Evolutionary conservation across 345 rosid genomes (phyloP).

Genomic region (Citrus glauca): DNA sequence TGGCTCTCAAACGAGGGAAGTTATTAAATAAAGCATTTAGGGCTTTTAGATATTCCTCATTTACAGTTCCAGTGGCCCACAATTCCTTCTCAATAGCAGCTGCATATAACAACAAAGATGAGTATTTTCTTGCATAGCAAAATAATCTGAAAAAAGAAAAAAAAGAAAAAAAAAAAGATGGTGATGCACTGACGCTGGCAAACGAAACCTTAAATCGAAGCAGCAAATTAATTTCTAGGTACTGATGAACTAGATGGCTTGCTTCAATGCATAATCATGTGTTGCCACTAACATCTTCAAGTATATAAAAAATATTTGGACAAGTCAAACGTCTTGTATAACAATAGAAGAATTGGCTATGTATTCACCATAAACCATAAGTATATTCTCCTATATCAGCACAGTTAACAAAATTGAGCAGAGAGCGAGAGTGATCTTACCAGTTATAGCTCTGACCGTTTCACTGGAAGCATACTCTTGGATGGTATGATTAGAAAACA

Average conservation of each 20-base stretch:
- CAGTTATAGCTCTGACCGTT: constrained; percentile 98
- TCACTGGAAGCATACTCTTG: constrained; percentile 99
- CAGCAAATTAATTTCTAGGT: background rate
- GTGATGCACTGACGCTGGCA: background rate
- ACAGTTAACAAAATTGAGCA: background rate
- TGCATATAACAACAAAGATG: constrained; percentile 28
- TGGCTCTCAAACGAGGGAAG: constrained; percentile 97
- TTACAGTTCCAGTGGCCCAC: constrained; percentile 96
- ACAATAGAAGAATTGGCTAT: background rate
- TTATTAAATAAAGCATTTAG: constrained; percentile 85
- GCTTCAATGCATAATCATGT: background rate
- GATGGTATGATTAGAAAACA: constrained; percentile 94
- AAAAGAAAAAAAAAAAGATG: background rate
- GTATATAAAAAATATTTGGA: background rate
- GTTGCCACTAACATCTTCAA: background rate
- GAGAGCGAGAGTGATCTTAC: constrained; percentile 34
- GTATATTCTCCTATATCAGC: background rate
- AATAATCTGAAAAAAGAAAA: background rate
- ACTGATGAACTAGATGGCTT: background rate
- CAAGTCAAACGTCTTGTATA: background rate
- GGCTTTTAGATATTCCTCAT: constrained; percentile 93
- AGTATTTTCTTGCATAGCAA: background rate
- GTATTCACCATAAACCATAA: background rate
- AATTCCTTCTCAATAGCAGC: constrained; percentile 98
- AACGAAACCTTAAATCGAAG: background rate